phyloP scores from a whole-genome alignment of 2,329 filamentous ascomycete genomes.

The Huntiella savannae region DNA sequence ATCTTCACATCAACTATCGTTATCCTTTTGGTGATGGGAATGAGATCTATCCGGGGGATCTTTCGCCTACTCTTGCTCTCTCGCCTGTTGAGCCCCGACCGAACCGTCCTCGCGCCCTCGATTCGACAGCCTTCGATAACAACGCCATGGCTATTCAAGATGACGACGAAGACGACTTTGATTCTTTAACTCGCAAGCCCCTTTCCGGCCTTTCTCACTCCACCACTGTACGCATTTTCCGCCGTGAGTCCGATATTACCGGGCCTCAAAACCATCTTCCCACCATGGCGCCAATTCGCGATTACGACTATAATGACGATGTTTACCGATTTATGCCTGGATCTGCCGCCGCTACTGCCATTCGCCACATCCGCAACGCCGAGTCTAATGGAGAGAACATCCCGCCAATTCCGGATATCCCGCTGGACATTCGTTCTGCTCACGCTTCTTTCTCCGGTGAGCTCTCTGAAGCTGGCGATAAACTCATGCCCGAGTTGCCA shows the following conservation, averaged over 20 bases:
- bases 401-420: conserved; percentile 12
- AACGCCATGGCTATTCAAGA: conserved; percentile 18
- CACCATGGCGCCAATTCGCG: conserved; percentile 4
- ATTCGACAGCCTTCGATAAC: not conserved
- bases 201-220: conserved; percentile 5
- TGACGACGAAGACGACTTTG: conserved; percentile 20
- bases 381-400: conserved; percentile 17
- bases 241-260: conserved; percentile 22
- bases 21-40: conserved; percentile 11
- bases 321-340: conserved; percentile 22
- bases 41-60: conserved; percentile 6
- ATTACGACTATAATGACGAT: conserved; percentile 18
- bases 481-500: conserved; percentile 5
- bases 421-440: conserved; percentile 15
- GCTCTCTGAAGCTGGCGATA: conserved; percentile 19
- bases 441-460: conserved; percentile 23
- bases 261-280: conserved; percentile 3
- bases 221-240: conserved; percentile 22
- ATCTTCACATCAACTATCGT: conserved; percentile 10
- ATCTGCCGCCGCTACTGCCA: conserved; percentile 14
- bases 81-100: conserved; percentile 7
- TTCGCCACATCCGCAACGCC: conserved; percentile 15
- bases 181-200: not conserved
- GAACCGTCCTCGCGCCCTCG: not conserved
- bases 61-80: conserved; percentile 9